phyloP scores from a whole-genome alignment of 257 asterid species.

The Vinca minor region DNA sequence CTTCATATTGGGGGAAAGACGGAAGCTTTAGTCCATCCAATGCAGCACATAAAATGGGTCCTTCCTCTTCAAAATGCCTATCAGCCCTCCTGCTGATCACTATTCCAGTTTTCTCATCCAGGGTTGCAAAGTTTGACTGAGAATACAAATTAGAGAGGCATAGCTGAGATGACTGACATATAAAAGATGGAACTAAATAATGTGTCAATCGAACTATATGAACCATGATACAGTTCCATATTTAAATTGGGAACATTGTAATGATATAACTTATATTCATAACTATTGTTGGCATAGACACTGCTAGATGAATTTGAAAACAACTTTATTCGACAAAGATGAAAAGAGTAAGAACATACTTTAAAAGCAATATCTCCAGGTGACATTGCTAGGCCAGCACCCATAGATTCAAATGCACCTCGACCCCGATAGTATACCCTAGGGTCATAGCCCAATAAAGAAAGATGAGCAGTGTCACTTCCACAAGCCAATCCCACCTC shows the following conservation, averaged over 20 bases:
- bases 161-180: conserved; percentile 1
- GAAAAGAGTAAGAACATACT: conserved; percentile 29
- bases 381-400: conserved; percentile 92
- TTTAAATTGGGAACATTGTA: not conserved
- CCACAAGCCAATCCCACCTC: conserved; percentile 95
- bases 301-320: not conserved
- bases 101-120: conserved; percentile 74
- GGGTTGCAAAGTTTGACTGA: conserved; percentile 94
- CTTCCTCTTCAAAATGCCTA: conserved; percentile 99
- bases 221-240: too few relatives aligned
- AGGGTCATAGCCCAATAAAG: conserved; percentile 86
- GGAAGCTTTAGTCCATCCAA: conserved; percentile 88
- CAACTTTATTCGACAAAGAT: conserved; percentile 1
- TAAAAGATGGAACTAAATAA: not conserved
- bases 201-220: not conserved
- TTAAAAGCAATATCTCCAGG: conserved; percentile 97
- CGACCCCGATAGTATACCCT: conserved; percentile 88
- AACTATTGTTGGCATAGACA: not conserved
- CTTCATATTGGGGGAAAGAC: conserved; percentile 73
- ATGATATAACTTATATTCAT: not conserved
- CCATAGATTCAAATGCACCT: conserved; percentile 98
- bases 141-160: conserved; percentile 6
- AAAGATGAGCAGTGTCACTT: conserved; percentile 96
- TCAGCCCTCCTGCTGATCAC: conserved; percentile 92
- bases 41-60: conserved; percentile 86